Evolutionary conservation across 2,329 filamentous ascomycete species (phyloP), one percentile per base, ranked within the genome.

Genomic region (Sporothrix mexicana): DNA sequence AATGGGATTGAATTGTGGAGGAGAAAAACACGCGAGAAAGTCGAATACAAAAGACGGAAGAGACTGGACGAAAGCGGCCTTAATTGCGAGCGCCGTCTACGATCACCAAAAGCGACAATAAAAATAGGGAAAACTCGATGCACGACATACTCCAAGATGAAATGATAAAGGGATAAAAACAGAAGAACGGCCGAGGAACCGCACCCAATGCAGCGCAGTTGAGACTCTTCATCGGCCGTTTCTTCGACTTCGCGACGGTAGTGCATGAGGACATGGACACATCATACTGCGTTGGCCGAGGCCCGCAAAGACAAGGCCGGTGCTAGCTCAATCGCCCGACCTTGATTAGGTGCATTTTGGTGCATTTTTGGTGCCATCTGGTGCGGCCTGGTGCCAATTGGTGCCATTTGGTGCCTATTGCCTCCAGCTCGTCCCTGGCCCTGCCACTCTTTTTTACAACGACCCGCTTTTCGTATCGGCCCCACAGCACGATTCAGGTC

Each of bases 261-360:
- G 43, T 7, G 43, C 62, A 66, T 2, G 30, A 36, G 30, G 30
- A 36, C 30, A 36, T 36, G 30, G 30, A 5, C 4, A 36, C 30
- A 36, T 36, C 30, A 36, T 30, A 20, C 23, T 23, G 47, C 47
- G 47, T 17, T 53, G 49, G 49, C 30, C 30, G 30, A 36, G 30
- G 61, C 43, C 62, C 49, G 43, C 62, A 9, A 20, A 67, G 57
- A 45, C 62, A 67, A 64, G 61, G 41, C 57, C 17, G n/a, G 36
- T 67, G n/a, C 30, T 69, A 55, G 66, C n/a, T 64, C 23, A 45
- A 25, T 69, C 67, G 49, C 49, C 49, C 17, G 36, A 45, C 36
- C 25, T 41, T 57, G 47, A 30, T 57, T 55, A 10, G 49, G 17
- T n/a, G 30, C 30, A 5, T 36, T 36, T 36, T 36, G 30, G 30